Base-by-base conservation (phyloP, 2,329 filamentous ascomycete species). In the Epichloe scottii region DNA sequence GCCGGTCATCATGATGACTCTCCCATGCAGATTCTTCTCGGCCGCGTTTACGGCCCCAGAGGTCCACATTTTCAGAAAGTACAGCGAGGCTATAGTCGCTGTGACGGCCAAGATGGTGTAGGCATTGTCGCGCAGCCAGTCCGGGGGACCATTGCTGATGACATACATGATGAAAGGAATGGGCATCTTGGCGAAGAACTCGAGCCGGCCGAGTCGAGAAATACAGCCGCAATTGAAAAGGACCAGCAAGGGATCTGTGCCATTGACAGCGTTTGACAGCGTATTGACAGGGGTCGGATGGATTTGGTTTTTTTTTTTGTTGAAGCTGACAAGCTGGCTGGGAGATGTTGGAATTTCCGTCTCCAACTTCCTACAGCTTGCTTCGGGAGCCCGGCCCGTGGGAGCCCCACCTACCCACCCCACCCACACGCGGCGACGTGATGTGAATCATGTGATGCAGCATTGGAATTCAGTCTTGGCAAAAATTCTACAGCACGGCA, bases 1-100 rank as follows among this genome's bases (percentile, higher is more conserved):
- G 58, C 93, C 90, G 17, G 93, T 98, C 49, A 98, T 80, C 75
- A 98, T 84, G 43, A 96, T 77, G 46, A 98, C 89, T 64, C 94
- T 94, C 46, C 89, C 89, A 67, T 96, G 89, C 82, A 98, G 89
- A 51, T 85, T 77, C 53, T 88, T 79, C 64, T 95, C 89, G 26
- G 87, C 78, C 41, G 68, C 70, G 67, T 93, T 96, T 58, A 68
- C 71, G 12, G 83, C 78, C 58, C 93, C 94, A 56, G 81, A 80
- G 61, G 84, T 86, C 71, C 85, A 95, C 61, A 75, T 74, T 73
- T 96, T 97, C 46, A 77, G 60, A 33, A 76, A 53, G 46, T 64
- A 63, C 30, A 80, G 58, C 40, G 68, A 56, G 5, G 65, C 63
- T n/a, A 71, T 42, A 41, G 68, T 56, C 19, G 65, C 61, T 40